Base-by-base conservation (phyloP, 305 asterid genomes). In the Fraxinus velutina region DNA sequence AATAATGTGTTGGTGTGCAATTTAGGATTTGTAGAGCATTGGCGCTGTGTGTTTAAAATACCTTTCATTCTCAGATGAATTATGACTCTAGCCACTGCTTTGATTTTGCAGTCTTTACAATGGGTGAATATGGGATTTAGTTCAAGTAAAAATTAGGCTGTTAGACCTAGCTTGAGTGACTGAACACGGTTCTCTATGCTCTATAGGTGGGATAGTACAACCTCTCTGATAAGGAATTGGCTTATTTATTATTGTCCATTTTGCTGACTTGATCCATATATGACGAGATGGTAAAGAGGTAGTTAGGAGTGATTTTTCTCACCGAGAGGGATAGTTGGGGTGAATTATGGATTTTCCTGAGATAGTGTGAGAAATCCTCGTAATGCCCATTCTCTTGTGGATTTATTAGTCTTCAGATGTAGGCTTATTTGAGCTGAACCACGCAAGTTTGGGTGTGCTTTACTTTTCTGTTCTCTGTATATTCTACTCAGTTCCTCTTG, bases 1-100 rank as follows among this genome's bases (percentile, higher is more conserved):
- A 73, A 73, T 27, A 36, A 36, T 30, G 42, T 32, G 44, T 30
- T 70, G 70, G 73, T 24, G 75, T 70, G 44, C 21, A 29, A 29
- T 70, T 70, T 70, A 30, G 75, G 19, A 70, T 70, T 30, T 70
- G 42, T 70, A n/a, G 21, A 70, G 75, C 75, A 70, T 70, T 70
- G 75, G 12, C 42, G 6, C 42, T 70, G 22, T 70, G 42, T 70
- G 42, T 29, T 29, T 68, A 68, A 68, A 68, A 13, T 27, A 39
- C 15, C 75, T 64, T 24, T 24, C 34, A 24, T 64, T 64, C 73
- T 24, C 33, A 64, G 30, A 64, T 64, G 34, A 64, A 64, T 21
- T 24, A 22, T 62, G 33, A 29, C 3, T n/a, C 21, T 68, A 68
- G 37, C 39, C 33, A 62, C 33, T 22, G 72, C 22, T 62, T 70